Base-by-base conservation (phyloP, 495 filamentous ascomycete species). In the Halenospora varia region DNA sequence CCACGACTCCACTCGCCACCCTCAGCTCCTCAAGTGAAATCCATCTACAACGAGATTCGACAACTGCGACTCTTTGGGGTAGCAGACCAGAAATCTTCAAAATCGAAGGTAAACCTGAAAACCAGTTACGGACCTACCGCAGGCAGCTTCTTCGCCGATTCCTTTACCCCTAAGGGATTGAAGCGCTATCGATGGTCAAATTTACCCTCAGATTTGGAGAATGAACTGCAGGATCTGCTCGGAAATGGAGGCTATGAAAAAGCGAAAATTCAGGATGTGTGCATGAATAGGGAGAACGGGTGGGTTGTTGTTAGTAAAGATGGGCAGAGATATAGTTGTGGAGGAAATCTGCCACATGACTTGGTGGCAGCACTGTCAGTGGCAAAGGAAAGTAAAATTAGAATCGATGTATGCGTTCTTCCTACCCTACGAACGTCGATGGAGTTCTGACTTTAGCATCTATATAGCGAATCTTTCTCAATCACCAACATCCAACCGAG, bases 401-500 rank as follows among this genome's bases (percentile, higher is more conserved):
- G 35, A 25, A 54, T 54, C 10, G 13, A 41, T 40, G 50, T 53
- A 40, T 20, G 29, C n/a, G n/a, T n/a, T n/a, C 25, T 25, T 26
- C 15, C 11, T n/a, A 45, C 23, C 2, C 10, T 24, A 13, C n/a
- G 35, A 47, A 22, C 22, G 24, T 24, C 13, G 17, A 6, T 8
- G 1, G 18, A 20, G 23, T 10, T 13, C 19, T 48, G 9, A 29
- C 8, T 15, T 48, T 18, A 35, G 20, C 2, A 29, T 9, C 13
- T 39, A 3, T 2, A 3, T 23, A 57, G 55, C 25, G 55, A 9
- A 51, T 57, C 2, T 57, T 50, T 15, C 23, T 57, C 1, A 57
- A 57, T 15, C 55, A 57, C 20, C 55, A 57, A 20, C 47, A 57
- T 29, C 55, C 55, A n/a, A 45, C 29, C 17, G 55, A 57, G 25